These are phyloP conservation scores for Backusella mclennaniae DNA, from an alignment of 192 early-diverging fungal genomes.

Conservation along the genomic window DNA sequence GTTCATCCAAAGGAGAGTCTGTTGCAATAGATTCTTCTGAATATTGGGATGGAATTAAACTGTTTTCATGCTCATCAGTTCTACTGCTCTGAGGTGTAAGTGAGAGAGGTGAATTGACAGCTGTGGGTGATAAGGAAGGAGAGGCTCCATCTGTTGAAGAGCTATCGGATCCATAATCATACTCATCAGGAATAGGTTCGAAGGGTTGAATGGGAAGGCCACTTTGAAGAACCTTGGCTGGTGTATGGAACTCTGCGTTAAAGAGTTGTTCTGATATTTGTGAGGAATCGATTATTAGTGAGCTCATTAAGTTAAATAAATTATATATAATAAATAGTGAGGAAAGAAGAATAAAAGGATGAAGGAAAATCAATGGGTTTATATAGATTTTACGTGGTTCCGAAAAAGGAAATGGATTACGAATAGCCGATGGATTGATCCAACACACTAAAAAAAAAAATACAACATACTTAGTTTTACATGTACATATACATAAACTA, in stretches of 20 bases:
- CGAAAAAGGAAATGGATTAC: background rate
- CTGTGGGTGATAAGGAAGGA: constrained; percentile 12
- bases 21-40: background rate
- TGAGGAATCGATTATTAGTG: constrained; percentile 1
- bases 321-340: background rate
- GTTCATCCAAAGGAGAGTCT: background rate
- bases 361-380: background rate
- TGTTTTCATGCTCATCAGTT: background rate
- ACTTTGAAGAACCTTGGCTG: constrained; percentile 30
- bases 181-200: constrained; percentile 5
- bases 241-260: constrained; percentile 25
- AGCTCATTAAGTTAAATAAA: background rate
- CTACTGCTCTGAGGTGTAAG: constrained; percentile 31
- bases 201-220: constrained; percentile 20
- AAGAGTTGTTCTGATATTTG: constrained; percentile 16
- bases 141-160: background rate
- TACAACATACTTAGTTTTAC: background rate
- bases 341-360: background rate
- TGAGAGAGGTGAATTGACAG: constrained; percentile 29
- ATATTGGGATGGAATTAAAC: background rate
- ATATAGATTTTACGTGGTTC: background rate
- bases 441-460: background rate
- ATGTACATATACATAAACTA: background rate
- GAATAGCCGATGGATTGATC: background rate
- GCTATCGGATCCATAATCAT: background rate